Evolutionary conservation across 2,329 filamentous ascomycete species (phyloP).

Genomic region (Lasiodiplodia sp.): DNA sequence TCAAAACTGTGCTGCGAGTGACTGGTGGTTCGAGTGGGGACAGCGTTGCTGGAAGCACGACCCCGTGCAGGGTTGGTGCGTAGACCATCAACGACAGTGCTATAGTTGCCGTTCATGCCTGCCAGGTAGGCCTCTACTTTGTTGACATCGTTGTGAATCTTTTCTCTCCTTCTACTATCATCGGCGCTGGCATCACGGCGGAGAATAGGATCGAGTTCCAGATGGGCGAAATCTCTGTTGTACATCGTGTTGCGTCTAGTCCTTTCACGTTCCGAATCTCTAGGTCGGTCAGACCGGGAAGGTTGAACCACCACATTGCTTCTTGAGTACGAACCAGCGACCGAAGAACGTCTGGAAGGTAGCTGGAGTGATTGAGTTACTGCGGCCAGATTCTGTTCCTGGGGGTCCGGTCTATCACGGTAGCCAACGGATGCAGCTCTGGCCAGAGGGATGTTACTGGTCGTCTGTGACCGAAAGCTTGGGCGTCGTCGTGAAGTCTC

Average conservation of each 20-base stretch:
- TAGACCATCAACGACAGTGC: slow-evolving; percentile 10
- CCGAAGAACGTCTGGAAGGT: slow-evolving; percentile 2
- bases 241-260: slow-evolving; percentile 22
- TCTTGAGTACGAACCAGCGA: slow-evolving; percentile 4
- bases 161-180: slow-evolving; percentile 1
- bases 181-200: slow-evolving; percentile 4
- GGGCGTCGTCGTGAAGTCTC: slow-evolving; percentile 7
- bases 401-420: neutral
- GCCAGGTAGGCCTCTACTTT: slow-evolving; percentile 23
- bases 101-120: neutral
- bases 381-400: neutral
- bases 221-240: slow-evolving; percentile 11
- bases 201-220: neutral
- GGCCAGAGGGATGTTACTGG: neutral
- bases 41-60: slow-evolving; percentile 22
- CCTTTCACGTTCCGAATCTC: slow-evolving; percentile 6
- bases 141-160: slow-evolving; percentile 13
- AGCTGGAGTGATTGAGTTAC: slow-evolving; percentile 2
- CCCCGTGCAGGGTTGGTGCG: slow-evolving; percentile 14
- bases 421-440: neutral
- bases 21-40: slow-evolving; percentile 2
- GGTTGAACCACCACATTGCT: neutral
- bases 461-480: slow-evolving; percentile 10
- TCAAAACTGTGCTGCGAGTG: slow-evolving; percentile 17
- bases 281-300: slow-evolving; percentile 16